phyloP scores from a whole-genome alignment of 768 basidiomycete species.

The Tulasnella sp. region DNA sequence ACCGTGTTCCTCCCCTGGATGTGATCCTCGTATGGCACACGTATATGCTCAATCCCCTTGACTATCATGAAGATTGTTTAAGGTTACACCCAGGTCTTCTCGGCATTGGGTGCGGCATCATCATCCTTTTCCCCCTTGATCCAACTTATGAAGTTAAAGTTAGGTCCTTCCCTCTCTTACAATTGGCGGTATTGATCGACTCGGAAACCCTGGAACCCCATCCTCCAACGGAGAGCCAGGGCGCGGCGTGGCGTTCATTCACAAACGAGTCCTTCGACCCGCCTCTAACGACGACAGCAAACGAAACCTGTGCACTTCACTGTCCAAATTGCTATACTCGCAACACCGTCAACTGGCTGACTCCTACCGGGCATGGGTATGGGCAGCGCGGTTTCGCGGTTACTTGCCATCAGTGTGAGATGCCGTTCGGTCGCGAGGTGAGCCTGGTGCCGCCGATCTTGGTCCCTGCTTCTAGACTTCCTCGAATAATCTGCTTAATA shows the following conservation, averaged over 20 bases:
- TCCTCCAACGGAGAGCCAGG: not conserved
- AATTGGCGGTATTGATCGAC: slow-evolving; percentile 13
- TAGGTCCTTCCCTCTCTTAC: slow-evolving; percentile 16
- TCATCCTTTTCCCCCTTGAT: not conserved
- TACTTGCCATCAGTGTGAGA: not conserved
- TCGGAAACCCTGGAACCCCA: slow-evolving; percentile 6
- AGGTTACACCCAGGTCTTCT: not conserved
- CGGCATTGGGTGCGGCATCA: not conserved
- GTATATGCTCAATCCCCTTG: slow-evolving; percentile 19
- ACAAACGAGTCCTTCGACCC: slow-evolving; percentile 16
- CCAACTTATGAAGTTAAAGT: not conserved
- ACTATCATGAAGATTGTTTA: slow-evolving; percentile 19
- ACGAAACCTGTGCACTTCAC: not conserved
- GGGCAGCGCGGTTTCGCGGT: slow-evolving; percentile 19
- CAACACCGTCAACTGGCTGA: slow-evolving; percentile 17
- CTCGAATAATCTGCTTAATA: too few species aligned
- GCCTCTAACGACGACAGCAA: not conserved
- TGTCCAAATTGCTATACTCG: not conserved
- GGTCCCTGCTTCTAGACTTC: too few species aligned
- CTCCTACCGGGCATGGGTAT: slow-evolving; percentile 15
- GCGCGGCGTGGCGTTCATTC: not conserved
- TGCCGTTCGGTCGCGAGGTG: slow-evolving; percentile 13
- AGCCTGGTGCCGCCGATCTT: not conserved
- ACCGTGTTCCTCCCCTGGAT: slow-evolving; percentile 19
- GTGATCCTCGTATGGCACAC: slow-evolving; percentile 20